phyloP scores from a whole-genome alignment of 1,139 yeast species.

The Zygosaccharomyces pseudobailii region DNA sequence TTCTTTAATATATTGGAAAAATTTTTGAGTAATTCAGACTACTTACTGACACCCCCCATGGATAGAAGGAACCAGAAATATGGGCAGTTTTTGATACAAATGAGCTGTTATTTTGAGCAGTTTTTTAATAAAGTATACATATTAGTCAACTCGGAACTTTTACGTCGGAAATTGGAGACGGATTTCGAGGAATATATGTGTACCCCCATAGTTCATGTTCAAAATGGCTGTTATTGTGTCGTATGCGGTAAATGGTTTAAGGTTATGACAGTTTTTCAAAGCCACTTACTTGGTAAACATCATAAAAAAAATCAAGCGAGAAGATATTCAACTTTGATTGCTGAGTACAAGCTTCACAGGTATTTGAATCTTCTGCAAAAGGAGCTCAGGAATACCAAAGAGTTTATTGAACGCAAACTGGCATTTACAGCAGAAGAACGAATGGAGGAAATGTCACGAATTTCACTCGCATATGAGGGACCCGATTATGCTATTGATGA shows the following conservation, averaged over 20 bases:
- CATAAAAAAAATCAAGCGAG: constrained; percentile 51
- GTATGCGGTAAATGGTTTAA: constrained; percentile 64
- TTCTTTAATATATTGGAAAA: constrained; percentile 46
- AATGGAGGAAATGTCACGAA: constrained; percentile 53
- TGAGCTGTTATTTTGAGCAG: constrained; percentile 44
- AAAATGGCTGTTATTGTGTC: constrained; percentile 49
- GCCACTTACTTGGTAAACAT: constrained; percentile 72
- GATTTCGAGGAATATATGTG: constrained; percentile 36
- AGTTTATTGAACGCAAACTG: constrained; percentile 60
- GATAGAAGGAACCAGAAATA: constrained; percentile 38
- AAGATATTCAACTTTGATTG: constrained; percentile 12
- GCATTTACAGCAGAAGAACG: constrained; percentile 50
- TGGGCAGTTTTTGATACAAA: constrained; percentile 39
- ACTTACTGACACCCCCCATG: constrained; percentile 28
- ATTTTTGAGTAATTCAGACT: constrained; percentile 34
- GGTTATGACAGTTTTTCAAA: constrained; percentile 58
- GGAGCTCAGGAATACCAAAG: constrained; percentile 43
- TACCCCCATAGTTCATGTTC: constrained; percentile 19
- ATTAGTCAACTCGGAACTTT: constrained; percentile 39
- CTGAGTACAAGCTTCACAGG: constrained; percentile 27
- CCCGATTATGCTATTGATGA: constrained; percentile 27
- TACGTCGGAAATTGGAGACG: constrained; percentile 35
- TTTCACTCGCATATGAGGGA: constrained; percentile 38
- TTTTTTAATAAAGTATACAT: constrained; percentile 51
- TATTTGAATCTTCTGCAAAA: constrained; percentile 15